A percentile compares a stretch with the other conserved stretches of the same genome.
Evolutionary conservation across 495 filamentous ascomycete species (phyloP).

Genomic region (Penicillium mononematosum): DNA sequence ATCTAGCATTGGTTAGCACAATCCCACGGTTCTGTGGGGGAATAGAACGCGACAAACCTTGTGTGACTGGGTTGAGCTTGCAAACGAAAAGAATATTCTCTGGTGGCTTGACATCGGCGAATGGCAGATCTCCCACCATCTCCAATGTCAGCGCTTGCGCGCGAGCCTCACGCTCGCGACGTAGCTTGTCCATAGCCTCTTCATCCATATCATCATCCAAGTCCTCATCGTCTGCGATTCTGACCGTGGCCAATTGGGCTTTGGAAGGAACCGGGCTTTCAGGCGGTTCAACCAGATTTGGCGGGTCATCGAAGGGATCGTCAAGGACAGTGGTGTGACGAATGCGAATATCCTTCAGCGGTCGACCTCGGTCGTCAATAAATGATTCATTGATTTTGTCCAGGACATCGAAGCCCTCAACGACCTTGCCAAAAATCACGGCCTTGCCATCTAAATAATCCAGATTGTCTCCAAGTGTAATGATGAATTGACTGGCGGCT

Average conservation of each 20-base stretch:
- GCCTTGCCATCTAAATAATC: constrained; percentile 89
- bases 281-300: constrained; percentile 69
- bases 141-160: constrained; percentile 94
- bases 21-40: neutral
- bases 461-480: constrained; percentile 82
- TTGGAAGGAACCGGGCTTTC: constrained; percentile 78
- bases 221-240: constrained; percentile 87
- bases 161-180: constrained; percentile 86
- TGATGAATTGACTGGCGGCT: constrained; percentile 84
- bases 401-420: constrained; percentile 86
- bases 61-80: constrained; percentile 95
- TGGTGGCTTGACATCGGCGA: constrained; percentile 95
- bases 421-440: constrained; percentile 91
- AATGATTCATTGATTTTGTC: constrained; percentile 93
- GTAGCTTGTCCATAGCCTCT: constrained; percentile 71
- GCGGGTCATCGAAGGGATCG: constrained; percentile 81
- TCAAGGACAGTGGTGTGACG: constrained; percentile 87
- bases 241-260: constrained; percentile 84
- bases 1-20: constrained; percentile 48
- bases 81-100: constrained; percentile 98
- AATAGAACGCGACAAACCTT: constrained; percentile 46
- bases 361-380: constrained; percentile 77
- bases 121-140: constrained; percentile 97
- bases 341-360: constrained; percentile 88
- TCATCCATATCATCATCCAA: constrained; percentile 75